Conservation (phyloP, 768 basidiomycete species). For the Boletus rufocinnamomeus region DNA sequence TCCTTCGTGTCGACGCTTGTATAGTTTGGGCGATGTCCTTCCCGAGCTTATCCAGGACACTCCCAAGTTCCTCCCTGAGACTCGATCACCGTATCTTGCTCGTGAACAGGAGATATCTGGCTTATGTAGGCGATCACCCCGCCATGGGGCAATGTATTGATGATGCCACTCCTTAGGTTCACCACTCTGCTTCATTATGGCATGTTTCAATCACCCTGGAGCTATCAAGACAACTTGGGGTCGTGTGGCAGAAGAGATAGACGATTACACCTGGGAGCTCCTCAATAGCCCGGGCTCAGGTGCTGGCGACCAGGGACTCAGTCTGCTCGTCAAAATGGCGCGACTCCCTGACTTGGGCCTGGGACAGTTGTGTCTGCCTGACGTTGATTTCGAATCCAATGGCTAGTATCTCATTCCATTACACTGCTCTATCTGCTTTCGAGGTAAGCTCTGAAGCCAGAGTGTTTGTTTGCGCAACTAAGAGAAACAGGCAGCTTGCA, state of each 20-base stretch:
- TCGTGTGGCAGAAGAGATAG: conserved; percentile 64
- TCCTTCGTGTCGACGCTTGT: conserved; percentile 74
- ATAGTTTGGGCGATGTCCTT: conserved; percentile 66
- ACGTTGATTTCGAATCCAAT: conserved; percentile 29
- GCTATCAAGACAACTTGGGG: conserved; percentile 74
- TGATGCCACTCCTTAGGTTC: conserved; percentile 53
- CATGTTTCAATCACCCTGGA: conserved; percentile 62
- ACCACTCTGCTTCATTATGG: conserved; percentile 72
- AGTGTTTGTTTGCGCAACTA: background rate
- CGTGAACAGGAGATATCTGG: conserved; percentile 76
- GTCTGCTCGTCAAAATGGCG: conserved; percentile 76
- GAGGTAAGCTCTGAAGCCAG: conserved; percentile 11
- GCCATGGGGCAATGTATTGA: conserved; percentile 3
- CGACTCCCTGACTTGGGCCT: conserved; percentile 73
- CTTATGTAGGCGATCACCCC: conserved; percentile 54
- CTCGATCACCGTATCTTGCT: conserved; percentile 42
- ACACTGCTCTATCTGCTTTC: background rate
- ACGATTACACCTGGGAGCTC: conserved; percentile 62
- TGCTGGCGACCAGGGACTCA: conserved; percentile 44
- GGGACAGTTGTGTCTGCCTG: conserved; percentile 52
- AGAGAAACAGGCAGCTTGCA: conserved; percentile 8
- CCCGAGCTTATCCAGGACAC: conserved; percentile 45
- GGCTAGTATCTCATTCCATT: conserved; percentile 8
- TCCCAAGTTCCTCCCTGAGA: conserved; percentile 17
- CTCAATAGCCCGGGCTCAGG: conserved; percentile 48